Evolutionary conservation across 179 eudicot genomes (phyloP), one percentile per base, ranked within the genome.

Genomic region (Drosera spatulata): DNA sequence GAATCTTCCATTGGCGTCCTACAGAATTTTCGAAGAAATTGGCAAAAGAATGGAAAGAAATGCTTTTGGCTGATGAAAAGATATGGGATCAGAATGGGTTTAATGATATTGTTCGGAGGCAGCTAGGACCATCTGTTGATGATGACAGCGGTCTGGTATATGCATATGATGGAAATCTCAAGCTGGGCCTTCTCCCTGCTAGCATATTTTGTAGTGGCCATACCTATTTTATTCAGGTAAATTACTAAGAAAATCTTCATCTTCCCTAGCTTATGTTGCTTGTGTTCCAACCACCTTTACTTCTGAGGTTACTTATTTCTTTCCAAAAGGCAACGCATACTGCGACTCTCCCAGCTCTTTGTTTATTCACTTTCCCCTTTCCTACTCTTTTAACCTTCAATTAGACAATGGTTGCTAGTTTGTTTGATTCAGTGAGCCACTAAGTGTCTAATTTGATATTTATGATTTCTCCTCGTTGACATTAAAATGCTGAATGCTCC

Each of bases 1-100:
- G 98, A 63, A 91, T 91, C 69, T 91, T 91, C 49, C 95, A 88
- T 65, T 93, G 99, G 96, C 76, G 96, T 63, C 90, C 96, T 54
- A 84, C 96, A 56, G 81, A 82, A 64, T 62, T 86, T 68, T 76
- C 95, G 42, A 85, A 75, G 63, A 91, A 82, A 69, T 77, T 93
- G 74, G 93, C 96, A 62, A 89, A 71, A 76, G 90, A 93, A 73
- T 93, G 99, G 99, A 93, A 89, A 73, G 93, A 89, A 63, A 70
- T 86, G 85, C 87, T 93, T 71, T 66, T 89, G 58, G 88, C 86
- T 64, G 90, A 93, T 77, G 99, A 82, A n/a, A 84, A 70, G 56
- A 81, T 89, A 71, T 93, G 99, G 99, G 99, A 93, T 72, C 99
- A 93, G 70, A 89, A 84, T 77, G 99, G 93, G 64, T 93, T 93